Evolutionary conservation across 129 eudicot genomes (phyloP).

Genomic region (Flaveria brownii): DNA sequence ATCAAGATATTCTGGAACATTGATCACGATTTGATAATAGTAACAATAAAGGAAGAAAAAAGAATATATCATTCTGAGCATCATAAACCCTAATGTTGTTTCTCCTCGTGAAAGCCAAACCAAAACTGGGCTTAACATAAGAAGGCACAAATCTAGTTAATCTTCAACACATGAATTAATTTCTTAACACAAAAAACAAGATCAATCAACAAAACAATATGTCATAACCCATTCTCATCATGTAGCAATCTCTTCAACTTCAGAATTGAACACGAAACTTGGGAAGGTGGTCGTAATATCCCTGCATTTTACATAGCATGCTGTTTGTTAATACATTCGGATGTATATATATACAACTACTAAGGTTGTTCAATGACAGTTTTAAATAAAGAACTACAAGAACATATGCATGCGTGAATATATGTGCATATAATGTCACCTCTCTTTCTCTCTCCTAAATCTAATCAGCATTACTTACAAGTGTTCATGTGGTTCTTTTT

Average conservation of each 20-base stretch:
- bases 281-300: slow-evolving; percentile 98
- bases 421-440: neutral
- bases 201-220: slow-evolving; percentile 13
- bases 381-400: neutral
- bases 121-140: slow-evolving; percentile 26
- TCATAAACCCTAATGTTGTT: slow-evolving; percentile 22
- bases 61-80: neutral
- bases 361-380: neutral
- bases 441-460: neutral
- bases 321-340: neutral
- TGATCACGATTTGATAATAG: slow-evolving; percentile 15
- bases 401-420: neutral
- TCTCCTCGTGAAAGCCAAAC: slow-evolving; percentile 39
- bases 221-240: slow-evolving; percentile 27
- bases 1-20: slow-evolving; percentile 19
- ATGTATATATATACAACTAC: neutral
- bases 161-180: slow-evolving; percentile 22
- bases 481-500: neutral
- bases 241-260: slow-evolving; percentile 88
- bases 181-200: neutral
- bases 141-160: slow-evolving; percentile 26
- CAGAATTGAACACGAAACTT: slow-evolving; percentile 91
- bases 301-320: slow-evolving; percentile 48
- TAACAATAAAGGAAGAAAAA: neutral
- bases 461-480: neutral